These are phyloP conservation scores for Dipodascopsis tothii DNA, from an alignment of 805 yeast species.

Conservation along the genomic window DNA sequence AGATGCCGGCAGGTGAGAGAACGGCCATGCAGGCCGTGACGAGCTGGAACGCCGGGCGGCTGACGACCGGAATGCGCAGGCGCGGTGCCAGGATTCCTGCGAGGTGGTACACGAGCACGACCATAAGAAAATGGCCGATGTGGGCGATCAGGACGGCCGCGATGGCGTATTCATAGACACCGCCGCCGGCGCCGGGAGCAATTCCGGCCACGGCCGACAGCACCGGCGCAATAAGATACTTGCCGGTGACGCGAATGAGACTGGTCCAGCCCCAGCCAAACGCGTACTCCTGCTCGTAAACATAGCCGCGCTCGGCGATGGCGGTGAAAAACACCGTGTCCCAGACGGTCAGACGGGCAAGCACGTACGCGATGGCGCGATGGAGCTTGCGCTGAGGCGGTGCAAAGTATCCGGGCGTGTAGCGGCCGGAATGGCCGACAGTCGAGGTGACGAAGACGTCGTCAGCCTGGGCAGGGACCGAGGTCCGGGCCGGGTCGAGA, in stretches of 20 bases:
- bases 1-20: slow-evolving; percentile 74
- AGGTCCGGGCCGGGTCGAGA: slow-evolving; percentile 10
- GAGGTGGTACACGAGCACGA: slow-evolving; percentile 43
- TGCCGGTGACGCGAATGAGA: slow-evolving; percentile 5
- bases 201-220: slow-evolving; percentile 2
- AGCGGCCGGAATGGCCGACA: background rate
- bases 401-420: background rate
- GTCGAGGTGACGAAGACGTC: background rate
- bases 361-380: slow-evolving; percentile 10
- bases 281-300: slow-evolving; percentile 87
- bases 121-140: slow-evolving; percentile 43
- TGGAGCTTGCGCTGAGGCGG: background rate
- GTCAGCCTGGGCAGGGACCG: slow-evolving; percentile 3
- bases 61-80: slow-evolving; percentile 7
- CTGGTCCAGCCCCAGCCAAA: slow-evolving; percentile 68
- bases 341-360: slow-evolving; percentile 56
- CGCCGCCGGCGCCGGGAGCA: slow-evolving; percentile 9
- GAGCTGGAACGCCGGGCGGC: slow-evolving; percentile 26
- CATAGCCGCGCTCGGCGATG: slow-evolving; percentile 42
- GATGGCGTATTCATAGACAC: slow-evolving; percentile 38
- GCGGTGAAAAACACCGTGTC: slow-evolving; percentile 73
- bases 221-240: slow-evolving; percentile 8
- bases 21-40: slow-evolving; percentile 43
- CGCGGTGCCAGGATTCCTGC: too few relatives aligned
- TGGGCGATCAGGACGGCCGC: slow-evolving; percentile 47